Conservation (phyloP, 2,329 filamentous ascomycete species). For the Cercospora sojina region DNA sequence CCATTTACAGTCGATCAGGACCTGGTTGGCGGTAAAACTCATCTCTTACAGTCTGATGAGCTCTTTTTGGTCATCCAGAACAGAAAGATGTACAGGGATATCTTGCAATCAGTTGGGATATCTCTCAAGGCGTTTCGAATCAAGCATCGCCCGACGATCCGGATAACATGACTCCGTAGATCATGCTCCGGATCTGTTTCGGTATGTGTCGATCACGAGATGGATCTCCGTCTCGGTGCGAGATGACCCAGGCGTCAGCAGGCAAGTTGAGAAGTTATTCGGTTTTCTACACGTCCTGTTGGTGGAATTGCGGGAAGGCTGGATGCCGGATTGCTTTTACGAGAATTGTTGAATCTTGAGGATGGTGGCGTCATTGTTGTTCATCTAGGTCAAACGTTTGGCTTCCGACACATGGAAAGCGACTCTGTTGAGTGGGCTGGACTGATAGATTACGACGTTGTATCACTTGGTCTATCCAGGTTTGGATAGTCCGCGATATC, state of each 20-base stretch:
- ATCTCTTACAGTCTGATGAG: neutral
- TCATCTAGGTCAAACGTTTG: neutral
- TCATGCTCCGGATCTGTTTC: neutral
- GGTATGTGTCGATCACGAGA: slow-evolving; percentile 5
- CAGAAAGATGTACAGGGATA: neutral
- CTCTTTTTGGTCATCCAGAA: neutral
- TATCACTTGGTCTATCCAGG: neutral
- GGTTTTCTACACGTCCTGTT: neutral
- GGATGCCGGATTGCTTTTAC: slow-evolving; percentile 10
- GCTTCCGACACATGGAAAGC: neutral
- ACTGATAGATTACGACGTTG: neutral
- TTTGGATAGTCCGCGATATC: neutral
- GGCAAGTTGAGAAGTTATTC: neutral
- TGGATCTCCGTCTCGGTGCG: slow-evolving; percentile 6
- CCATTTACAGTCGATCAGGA: neutral
- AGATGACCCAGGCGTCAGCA: slow-evolving; percentile 11
- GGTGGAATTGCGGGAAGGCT: slow-evolving; percentile 12
- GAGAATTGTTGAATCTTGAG: neutral
- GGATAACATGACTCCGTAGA: neutral
- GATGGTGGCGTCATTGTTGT: neutral
- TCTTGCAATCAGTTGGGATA: neutral
- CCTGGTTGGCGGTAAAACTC: neutral
- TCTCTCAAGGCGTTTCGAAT: neutral
- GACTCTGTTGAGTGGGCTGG: neutral
- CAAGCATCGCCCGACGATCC: neutral